Evolutionary conservation across 768 basidiomycete species (phyloP).

Genomic region (Megacollybia marginata): DNA sequence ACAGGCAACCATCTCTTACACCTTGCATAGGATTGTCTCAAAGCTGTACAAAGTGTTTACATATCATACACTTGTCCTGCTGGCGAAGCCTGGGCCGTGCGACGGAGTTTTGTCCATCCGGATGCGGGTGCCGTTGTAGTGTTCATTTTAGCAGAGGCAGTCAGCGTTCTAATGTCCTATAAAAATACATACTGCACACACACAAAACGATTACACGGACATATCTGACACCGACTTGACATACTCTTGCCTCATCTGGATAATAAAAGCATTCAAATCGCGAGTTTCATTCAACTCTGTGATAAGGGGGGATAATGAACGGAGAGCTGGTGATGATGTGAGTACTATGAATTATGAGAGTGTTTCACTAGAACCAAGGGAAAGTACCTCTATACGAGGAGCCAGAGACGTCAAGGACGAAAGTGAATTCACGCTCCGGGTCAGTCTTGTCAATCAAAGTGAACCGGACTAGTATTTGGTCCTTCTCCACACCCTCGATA

Average conservation of each 20-base stretch:
- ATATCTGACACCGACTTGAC: background rate
- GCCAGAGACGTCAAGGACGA: constrained; percentile 69
- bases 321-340: constrained; percentile 68
- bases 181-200: too few relatives aligned
- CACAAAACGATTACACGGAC: too few relatives aligned
- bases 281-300: constrained; percentile 63
- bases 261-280: constrained; percentile 69
- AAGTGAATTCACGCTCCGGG: constrained; percentile 55
- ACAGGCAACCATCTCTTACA: background rate
- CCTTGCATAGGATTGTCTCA: constrained; percentile 45
- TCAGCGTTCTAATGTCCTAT: too few relatives aligned
- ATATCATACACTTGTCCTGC: constrained; percentile 61
- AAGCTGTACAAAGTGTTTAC: constrained; percentile 54
- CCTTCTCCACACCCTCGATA: constrained; percentile 74
- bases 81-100: constrained; percentile 44
- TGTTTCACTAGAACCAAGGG: background rate
- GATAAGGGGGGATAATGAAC: constrained; percentile 59
- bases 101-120: constrained; percentile 44
- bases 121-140: constrained; percentile 59
- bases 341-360: constrained; percentile 44
- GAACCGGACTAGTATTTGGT: constrained; percentile 71
- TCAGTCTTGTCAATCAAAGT: constrained; percentile 53
- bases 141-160: too few relatives aligned
- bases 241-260: constrained; percentile 53
- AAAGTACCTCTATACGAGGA: constrained; percentile 58